Evolutionary conservation across 768 basidiomycete genomes (phyloP).

Genomic region (Cytidiella melzeri): DNA sequence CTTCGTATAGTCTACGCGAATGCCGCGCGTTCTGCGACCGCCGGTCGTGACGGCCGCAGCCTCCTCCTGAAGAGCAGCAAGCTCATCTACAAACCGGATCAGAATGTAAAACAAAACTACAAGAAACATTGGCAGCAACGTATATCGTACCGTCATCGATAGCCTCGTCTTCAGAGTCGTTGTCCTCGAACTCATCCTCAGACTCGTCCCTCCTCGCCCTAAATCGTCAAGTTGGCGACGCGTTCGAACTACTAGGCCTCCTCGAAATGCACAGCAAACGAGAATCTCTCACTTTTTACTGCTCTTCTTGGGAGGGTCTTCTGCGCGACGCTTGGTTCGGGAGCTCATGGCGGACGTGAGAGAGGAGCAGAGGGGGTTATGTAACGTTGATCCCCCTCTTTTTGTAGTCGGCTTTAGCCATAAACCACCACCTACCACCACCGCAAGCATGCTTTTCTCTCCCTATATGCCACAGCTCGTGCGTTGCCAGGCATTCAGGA

Average conservation of each 20-base stretch:
- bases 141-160: constrained; percentile 20
- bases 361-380: constrained; percentile 4
- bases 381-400: constrained; percentile 7
- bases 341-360: constrained; percentile 19
- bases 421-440: too few relatives aligned
- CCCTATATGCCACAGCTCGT: too few relatives aligned
- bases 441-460: too few relatives aligned
- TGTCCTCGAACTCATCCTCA: constrained; percentile 21
- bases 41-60: constrained; percentile 13
- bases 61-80: constrained; percentile 18
- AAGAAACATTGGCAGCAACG: background rate
- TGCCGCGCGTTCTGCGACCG: constrained; percentile 24
- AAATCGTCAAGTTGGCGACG: constrained; percentile 3
- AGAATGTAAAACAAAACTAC: background rate
- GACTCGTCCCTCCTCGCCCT: constrained; percentile 25
- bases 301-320: constrained; percentile 27
- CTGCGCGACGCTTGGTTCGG: constrained; percentile 26
- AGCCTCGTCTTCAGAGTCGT: constrained; percentile 19
- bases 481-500: too few relatives aligned
- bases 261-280: background rate
- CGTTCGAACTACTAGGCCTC: background rate
- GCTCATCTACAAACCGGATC: constrained; percentile 15
- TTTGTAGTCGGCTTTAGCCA: too few relatives aligned
- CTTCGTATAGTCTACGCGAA: constrained; percentile 24
- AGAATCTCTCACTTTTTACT: constrained; percentile 27